These are phyloP conservation scores for Sordariomycetes sp. DNA, from an alignment of 2,329 filamentous ascomycete genomes.

Conservation along the genomic window DNA sequence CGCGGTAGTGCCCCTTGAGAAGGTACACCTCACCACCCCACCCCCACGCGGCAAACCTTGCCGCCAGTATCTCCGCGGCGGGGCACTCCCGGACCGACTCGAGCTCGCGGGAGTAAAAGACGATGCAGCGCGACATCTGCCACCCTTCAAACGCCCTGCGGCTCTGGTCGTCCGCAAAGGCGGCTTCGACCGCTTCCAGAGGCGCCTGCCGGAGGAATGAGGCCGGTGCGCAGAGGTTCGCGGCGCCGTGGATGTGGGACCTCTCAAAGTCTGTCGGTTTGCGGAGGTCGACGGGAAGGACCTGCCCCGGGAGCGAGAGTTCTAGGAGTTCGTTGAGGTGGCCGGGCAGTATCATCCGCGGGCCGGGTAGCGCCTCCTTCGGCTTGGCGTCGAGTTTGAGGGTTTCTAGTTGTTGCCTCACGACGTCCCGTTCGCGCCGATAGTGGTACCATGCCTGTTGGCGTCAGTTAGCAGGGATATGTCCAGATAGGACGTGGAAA, in stretches of 20 bases:
- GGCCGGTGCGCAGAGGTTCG: constrained; percentile 36
- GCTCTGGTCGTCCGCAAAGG: constrained; percentile 33
- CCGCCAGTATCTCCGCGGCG: constrained; percentile 26
- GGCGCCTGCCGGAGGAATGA: constrained; percentile 32
- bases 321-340: constrained; percentile 36
- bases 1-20: constrained; percentile 40
- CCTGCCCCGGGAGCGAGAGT: constrained; percentile 29
- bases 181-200: constrained; percentile 35
- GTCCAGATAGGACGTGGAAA: background rate
- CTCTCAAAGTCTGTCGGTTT: constrained; percentile 29
- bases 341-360: constrained; percentile 35
- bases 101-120: constrained; percentile 37
- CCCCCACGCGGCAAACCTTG: constrained; percentile 29
- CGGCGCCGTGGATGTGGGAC: constrained; percentile 36
- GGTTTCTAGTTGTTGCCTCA: constrained; percentile 28
- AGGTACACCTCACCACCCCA: constrained; percentile 40
- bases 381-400: constrained; percentile 24
- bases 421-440: constrained; percentile 32
- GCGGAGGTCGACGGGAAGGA: constrained; percentile 36
- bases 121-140: constrained; percentile 30
- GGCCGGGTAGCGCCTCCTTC: constrained; percentile 15
- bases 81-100: constrained; percentile 38
- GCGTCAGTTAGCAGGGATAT: constrained; percentile 4
- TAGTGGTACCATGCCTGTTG: constrained; percentile 37
- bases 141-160: constrained; percentile 31